Evolutionary conservation across 306 rosid genomes (phyloP).

Genomic region (Glycyrrhiza uralensis): DNA sequence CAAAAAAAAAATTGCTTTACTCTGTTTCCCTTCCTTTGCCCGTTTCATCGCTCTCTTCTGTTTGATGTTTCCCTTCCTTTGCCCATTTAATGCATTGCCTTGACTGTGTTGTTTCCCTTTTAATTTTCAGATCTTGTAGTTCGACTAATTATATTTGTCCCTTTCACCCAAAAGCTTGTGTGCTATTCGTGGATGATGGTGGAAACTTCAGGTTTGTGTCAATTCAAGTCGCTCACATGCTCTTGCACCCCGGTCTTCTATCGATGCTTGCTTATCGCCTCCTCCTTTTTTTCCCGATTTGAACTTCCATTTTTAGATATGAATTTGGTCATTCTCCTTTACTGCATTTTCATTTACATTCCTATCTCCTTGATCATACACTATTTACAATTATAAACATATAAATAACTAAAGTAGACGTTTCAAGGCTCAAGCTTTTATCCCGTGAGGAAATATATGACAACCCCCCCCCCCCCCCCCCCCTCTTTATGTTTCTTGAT

Average conservation of each 20-base stretch:
- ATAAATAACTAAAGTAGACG: neutral
- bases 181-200: neutral
- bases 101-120: no score
- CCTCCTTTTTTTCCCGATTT: neutral
- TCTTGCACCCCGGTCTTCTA: slow-evolving; percentile 5
- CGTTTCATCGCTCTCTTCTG: no score
- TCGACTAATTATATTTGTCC: neutral
- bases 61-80: no score
- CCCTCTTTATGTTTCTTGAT: no score
- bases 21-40: no score
- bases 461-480: no score
- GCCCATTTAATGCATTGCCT: no score
- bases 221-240: slow-evolving; percentile 29
- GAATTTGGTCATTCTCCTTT: neutral
- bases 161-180: neutral
- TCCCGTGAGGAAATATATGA: no score
- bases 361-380: no score
- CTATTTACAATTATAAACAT: no score
- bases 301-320: neutral
- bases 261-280: neutral
- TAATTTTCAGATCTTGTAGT: neutral
- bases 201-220: slow-evolving; percentile 30
- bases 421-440: slow-evolving; percentile 4
- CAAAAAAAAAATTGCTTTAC: no score
- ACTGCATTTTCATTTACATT: neutral